Evolutionary conservation across 768 basidiomycete species (phyloP).

Genomic region (Antrodiella citrinella): DNA sequence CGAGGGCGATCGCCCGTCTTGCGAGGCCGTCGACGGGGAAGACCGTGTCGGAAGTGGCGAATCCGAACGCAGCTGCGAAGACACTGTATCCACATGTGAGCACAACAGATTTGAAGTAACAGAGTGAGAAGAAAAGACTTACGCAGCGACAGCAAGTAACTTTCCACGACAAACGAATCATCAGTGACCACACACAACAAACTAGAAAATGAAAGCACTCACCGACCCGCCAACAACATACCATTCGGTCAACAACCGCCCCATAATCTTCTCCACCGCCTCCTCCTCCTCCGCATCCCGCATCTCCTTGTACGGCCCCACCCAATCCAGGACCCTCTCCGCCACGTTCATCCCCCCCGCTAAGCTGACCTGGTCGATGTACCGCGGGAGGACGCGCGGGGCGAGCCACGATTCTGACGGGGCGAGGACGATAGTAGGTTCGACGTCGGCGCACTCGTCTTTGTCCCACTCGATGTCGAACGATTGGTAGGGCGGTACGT

Average conservation of each 20-base stretch:
- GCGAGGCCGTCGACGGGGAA: constrained; percentile 43
- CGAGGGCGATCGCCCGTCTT: constrained; percentile 44
- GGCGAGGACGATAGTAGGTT: background rate
- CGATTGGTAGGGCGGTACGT: constrained; percentile 1
- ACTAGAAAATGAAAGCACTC: constrained; percentile 15
- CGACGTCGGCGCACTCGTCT: background rate
- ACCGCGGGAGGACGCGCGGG: constrained; percentile 9
- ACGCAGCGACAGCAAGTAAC: constrained; percentile 58
- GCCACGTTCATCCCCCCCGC: constrained; percentile 18
- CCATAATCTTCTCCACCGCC: constrained; percentile 43
- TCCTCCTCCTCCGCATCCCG: constrained; percentile 36
- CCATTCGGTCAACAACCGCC: constrained; percentile 53
- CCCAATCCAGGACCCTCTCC: constrained; percentile 29
- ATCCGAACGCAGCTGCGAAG: constrained; percentile 55
- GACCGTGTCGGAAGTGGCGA: constrained; percentile 38
- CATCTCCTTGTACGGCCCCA: constrained; percentile 53
- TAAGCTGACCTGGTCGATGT: constrained; percentile 18
- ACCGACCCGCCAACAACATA: constrained; percentile 56
- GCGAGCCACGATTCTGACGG: background rate
- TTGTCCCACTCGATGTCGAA: background rate
- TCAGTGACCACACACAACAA: background rate
- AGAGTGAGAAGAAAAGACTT: constrained; percentile 16
- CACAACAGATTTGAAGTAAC: too few relatives aligned
- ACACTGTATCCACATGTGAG: constrained; percentile 20
- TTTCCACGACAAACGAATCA: constrained; percentile 15